phyloP scores from a whole-genome alignment of 2,329 filamentous ascomycete genomes.

The Coccinonectria pachysandricola region DNA sequence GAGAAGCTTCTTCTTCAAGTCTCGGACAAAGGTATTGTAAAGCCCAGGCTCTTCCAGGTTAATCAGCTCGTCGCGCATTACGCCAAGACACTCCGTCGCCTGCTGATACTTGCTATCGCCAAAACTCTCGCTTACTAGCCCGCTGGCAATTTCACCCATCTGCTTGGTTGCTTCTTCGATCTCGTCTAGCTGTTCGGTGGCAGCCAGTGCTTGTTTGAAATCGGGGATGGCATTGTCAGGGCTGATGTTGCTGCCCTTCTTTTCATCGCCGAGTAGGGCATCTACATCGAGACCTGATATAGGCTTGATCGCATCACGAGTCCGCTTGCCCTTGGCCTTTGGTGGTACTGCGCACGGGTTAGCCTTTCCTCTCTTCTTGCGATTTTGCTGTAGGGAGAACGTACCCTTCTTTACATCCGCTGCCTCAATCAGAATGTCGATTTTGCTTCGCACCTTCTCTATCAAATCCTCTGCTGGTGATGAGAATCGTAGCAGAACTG shows the following conservation, averaged over 20 bases:
- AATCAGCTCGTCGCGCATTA: slow-evolving; percentile 68
- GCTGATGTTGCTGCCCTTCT: slow-evolving; percentile 34
- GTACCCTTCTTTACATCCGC: slow-evolving; percentile 77
- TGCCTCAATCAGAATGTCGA: slow-evolving; percentile 55
- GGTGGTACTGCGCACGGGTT: slow-evolving; percentile 51
- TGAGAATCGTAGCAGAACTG: slow-evolving; percentile 62
- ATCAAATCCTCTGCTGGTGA: slow-evolving; percentile 59
- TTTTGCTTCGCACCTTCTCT: slow-evolving; percentile 40
- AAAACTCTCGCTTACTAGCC: slow-evolving; percentile 60
- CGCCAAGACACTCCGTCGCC: slow-evolving; percentile 64
- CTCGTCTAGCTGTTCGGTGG: slow-evolving; percentile 47
- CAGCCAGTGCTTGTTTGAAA: slow-evolving; percentile 69
- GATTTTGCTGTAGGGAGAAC: slow-evolving; percentile 1
- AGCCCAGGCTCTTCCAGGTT: slow-evolving; percentile 63
- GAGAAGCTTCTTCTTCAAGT: slow-evolving; percentile 63
- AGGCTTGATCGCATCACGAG: slow-evolving; percentile 63
- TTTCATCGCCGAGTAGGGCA: slow-evolving; percentile 56
- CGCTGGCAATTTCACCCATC: slow-evolving; percentile 61
- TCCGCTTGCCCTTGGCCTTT: slow-evolving; percentile 64
- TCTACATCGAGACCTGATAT: slow-evolving; percentile 85
- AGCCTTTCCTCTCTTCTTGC: slow-evolving; percentile 3
- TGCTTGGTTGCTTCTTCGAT: slow-evolving; percentile 62
- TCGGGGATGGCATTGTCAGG: slow-evolving; percentile 75
- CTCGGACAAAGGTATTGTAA: slow-evolving; percentile 65
- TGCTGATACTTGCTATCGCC: slow-evolving; percentile 65